Percentiles rank a stretch among this genome's conserved stretches.
Evolutionary conservation across 441 rosid genomes (phyloP).

Genomic region (Sinapis alba): DNA sequence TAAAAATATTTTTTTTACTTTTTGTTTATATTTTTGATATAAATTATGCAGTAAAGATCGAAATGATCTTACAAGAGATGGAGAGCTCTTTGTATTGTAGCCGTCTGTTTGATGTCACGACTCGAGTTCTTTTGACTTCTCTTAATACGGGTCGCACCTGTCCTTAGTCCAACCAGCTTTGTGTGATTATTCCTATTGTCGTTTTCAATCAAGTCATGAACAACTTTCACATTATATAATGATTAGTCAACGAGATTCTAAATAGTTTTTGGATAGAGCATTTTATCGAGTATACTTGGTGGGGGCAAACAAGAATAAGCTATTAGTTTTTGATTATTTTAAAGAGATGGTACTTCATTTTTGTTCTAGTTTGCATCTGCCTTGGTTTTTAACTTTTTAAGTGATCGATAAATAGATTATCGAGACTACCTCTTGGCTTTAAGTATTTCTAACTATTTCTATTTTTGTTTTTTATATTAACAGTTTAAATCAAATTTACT

Average conservation of each 20-base stretch:
- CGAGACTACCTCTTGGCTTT: slow-evolving; percentile 2
- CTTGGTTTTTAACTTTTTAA: not conserved
- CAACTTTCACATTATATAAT: not conserved
- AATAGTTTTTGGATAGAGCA: not conserved
- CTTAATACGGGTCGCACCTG: not conserved
- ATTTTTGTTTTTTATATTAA: not conserved
- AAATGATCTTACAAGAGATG: too few relatives aligned
- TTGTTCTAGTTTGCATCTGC: slow-evolving; percentile 11
- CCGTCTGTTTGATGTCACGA: slow-evolving; percentile 3
- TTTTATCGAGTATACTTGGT: slow-evolving; percentile 8
- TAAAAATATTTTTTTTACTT: too few relatives aligned
- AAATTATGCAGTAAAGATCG: too few relatives aligned
- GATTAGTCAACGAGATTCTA: not conserved
- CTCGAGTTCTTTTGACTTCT: not conserved
- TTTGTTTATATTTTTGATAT: too few relatives aligned
- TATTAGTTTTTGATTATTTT: not conserved
- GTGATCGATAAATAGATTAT: slow-evolving; percentile 4
- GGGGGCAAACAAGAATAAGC: slow-evolving; percentile 24
- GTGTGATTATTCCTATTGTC: not conserved
- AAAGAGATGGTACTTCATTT: not conserved
- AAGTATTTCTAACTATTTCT: not conserved
- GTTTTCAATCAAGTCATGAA: not conserved
- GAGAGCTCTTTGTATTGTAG: not conserved
- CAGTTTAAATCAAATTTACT: not conserved
- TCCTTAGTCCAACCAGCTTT: not conserved